Conservation (phyloP, 1,284 basidiomycete genomes). For the Rugosomyces carneus region DNA sequence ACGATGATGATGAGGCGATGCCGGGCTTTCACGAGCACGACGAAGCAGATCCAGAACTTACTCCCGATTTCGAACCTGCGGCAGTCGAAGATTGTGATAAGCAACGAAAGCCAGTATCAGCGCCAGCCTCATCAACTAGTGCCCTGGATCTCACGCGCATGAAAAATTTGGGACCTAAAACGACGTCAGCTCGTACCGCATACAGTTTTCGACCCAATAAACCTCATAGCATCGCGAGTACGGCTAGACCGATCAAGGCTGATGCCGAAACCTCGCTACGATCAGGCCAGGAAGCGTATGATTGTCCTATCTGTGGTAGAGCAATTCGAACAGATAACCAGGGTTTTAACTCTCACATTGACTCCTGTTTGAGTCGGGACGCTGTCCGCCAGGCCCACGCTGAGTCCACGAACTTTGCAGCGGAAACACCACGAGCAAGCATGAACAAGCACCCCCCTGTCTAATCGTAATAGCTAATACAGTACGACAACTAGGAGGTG, state of each 20-base stretch:
- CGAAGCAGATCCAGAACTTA: constrained; percentile 27
- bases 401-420: constrained; percentile 19
- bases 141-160: not conserved
- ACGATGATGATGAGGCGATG: constrained; percentile 34
- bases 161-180: not conserved
- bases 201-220: not conserved
- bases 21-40: constrained; percentile 50
- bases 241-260: not conserved
- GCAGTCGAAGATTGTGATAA: constrained; percentile 6
- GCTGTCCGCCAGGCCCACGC: constrained; percentile 64
- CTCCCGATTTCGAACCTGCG: constrained; percentile 18
- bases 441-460: not conserved
- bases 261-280: not conserved
- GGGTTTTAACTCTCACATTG: constrained; percentile 67
- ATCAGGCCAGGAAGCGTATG: constrained; percentile 23
- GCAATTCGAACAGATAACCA: constrained; percentile 55
- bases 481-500: too few relatives aligned
- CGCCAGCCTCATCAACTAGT: not conserved
- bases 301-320: constrained; percentile 63
- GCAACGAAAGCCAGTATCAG: not conserved
- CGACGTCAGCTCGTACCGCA: not conserved
- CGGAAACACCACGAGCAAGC: not conserved
- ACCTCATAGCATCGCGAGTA: not conserved
- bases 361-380: constrained; percentile 69
- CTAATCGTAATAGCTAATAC: too few relatives aligned